These are phyloP conservation scores for Puccinia triticina DNA, from an alignment of 1,284 basidiomycete genomes.

Conservation along the genomic window DNA sequence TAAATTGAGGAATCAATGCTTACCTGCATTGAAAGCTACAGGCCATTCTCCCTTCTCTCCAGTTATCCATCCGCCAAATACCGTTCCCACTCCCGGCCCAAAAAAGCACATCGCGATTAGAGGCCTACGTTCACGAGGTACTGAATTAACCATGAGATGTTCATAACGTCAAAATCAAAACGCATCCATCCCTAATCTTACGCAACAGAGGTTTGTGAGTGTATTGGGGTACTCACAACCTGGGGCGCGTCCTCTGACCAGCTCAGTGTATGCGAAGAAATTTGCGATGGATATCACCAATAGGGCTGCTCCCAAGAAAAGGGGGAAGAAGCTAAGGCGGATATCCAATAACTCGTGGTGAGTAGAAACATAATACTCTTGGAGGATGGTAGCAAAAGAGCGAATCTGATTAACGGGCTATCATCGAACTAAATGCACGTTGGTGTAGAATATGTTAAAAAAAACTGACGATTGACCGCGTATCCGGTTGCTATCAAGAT, in stretches of 20 bases:
- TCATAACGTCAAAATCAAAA: not conserved
- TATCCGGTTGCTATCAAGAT: slow-evolving; percentile 36
- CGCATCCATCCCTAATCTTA: not conserved
- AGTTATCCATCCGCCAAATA: slow-evolving; percentile 48
- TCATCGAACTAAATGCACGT: not conserved
- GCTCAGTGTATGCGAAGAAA: slow-evolving; percentile 45
- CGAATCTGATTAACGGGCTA: not conserved
- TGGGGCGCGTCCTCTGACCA: slow-evolving; percentile 21
- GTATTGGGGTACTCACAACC: not conserved
- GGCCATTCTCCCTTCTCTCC: slow-evolving; percentile 47
- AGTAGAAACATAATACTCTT: slow-evolving; percentile 41
- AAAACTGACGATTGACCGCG: slow-evolving; percentile 43
- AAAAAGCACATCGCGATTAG: slow-evolving; percentile 29
- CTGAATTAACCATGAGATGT: not conserved
- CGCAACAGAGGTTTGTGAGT: not conserved
- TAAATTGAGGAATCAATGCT: not conserved
- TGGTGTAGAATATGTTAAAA: not conserved
- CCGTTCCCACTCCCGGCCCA: slow-evolving; percentile 7
- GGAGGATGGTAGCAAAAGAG: not conserved
- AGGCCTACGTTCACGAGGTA: slow-evolving; percentile 15
- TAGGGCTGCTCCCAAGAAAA: slow-evolving; percentile 30
- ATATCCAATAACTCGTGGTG: slow-evolving; percentile 31
- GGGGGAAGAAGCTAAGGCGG: slow-evolving; percentile 42
- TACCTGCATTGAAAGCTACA: slow-evolving; percentile 37
- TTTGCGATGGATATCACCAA: slow-evolving; percentile 30